Conservation (phyloP, 305 asterid genomes). For the Caryopteris hybrid region DNA sequence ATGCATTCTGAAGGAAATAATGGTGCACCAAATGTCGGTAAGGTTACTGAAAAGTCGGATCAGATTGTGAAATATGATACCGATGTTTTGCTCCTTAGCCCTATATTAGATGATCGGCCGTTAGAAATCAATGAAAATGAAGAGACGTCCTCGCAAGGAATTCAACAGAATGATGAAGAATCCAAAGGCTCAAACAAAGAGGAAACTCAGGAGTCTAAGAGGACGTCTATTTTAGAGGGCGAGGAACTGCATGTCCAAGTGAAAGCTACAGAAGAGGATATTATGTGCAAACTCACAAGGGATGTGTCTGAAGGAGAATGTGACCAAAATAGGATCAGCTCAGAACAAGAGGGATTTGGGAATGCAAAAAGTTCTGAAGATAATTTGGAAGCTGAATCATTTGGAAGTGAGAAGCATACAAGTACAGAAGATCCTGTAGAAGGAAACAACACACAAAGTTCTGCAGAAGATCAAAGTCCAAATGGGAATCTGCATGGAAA, state of each 20-base stretch:
- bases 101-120: constrained; percentile 24
- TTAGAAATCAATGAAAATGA: constrained; percentile 7
- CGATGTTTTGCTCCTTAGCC: no score
- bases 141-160: constrained; percentile 10
- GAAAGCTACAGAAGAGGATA: no score
- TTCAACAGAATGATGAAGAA: constrained; percentile 22
- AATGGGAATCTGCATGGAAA: constrained; percentile 10
- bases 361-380: background rate
- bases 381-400: background rate
- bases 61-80: constrained; percentile 17
- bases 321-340: background rate
- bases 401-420: background rate
- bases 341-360: background rate
- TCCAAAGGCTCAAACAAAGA: constrained; percentile 9
- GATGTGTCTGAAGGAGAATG: background rate
- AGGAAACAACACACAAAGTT: constrained; percentile 10
- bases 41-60: constrained; percentile 20
- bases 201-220: no score
- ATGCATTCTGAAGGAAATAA: constrained; percentile 27
- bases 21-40: constrained; percentile 17
- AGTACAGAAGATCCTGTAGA: constrained; percentile 18
- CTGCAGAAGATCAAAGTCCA: constrained; percentile 18
- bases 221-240: no score
- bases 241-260: no score
- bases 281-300: no score